Conservation (phyloP, 495 filamentous ascomycete genomes). For the Geoglossum glabrum region DNA sequence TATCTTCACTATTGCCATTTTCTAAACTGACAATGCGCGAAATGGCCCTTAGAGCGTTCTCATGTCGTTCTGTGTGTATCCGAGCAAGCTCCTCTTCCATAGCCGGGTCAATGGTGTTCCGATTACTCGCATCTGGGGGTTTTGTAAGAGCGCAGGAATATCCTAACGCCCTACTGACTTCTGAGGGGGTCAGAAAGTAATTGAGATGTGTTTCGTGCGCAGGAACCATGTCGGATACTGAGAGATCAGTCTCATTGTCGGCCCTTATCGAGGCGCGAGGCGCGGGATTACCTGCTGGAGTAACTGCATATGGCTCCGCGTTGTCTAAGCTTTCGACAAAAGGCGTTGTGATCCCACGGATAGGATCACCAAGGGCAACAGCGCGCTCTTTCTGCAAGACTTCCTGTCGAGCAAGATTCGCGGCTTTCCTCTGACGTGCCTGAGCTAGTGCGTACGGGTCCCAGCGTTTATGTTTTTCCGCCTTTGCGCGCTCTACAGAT, state of each 20-base stretch:
- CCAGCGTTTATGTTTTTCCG: conserved; percentile 26
- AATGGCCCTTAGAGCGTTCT: conserved; percentile 42
- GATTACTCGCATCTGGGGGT: conserved; percentile 24
- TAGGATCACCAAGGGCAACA: conserved; percentile 46
- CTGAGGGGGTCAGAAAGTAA: conserved; percentile 44
- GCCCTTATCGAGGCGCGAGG: not conserved
- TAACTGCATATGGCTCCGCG: not conserved
- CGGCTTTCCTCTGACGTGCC: conserved; percentile 56
- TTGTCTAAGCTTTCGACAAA: conserved; percentile 64
- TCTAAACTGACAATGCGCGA: conserved; percentile 51
- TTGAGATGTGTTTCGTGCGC: conserved; percentile 35
- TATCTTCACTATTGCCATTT: conserved; percentile 57
- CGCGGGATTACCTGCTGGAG: not conserved
- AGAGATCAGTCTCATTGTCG: not conserved
- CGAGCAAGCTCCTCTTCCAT: conserved; percentile 19
- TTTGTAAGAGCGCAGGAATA: conserved; percentile 41
- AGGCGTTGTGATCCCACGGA: conserved; percentile 55
- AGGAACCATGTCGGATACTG: conserved; percentile 5
- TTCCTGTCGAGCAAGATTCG: conserved; percentile 52
- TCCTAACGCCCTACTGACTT: conserved; percentile 41
- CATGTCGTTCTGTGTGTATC: conserved; percentile 25
- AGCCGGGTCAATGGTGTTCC: conserved; percentile 24
- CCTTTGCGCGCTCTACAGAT: not conserved
- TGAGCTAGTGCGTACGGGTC: conserved; percentile 52
- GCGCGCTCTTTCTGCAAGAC: conserved; percentile 41